Base-by-base conservation (phyloP, 345 rosid genomes). In the Lumnitzera littorea region DNA sequence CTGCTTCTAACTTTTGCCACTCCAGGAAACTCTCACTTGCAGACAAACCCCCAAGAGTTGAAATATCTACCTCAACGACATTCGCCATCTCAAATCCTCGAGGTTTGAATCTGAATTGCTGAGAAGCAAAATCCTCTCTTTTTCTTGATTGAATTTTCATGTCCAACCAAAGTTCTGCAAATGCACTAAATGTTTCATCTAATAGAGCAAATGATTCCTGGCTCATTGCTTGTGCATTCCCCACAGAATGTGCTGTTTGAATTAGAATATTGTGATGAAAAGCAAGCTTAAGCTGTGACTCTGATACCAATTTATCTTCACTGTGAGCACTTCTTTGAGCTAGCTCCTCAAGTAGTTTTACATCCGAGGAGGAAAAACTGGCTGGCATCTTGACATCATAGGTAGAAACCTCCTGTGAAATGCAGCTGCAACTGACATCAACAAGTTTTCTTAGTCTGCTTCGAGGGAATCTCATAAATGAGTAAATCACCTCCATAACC, bases 391-490 rank as follows among this genome's bases (percentile, higher is more conserved):
- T 68, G 53, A 69, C 68, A 53, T 66, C 65, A 60, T 59, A 65
- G n/a, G 77, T 76, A 64, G 78, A 74, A 69, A 57, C 58, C 58
- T 79, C 70, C 13, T 61, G 70, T 62, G 68, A 70, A 72, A 62
- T 62, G 53, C 71, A 65, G 36, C 62, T 53, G 15, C 52, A 53
- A 67, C 63, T 65, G 46, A 69, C 60, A 61, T 74, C 61, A 63
- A 68, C 61, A 55, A 78, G 69, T 29, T 71, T 67, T 50, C 62
- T 55, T 13, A 57, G 60, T 58, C 66, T 58, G 16, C 77, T 69
- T 70, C 96, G 72, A 50, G 98, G 98, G 72, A 85, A 87, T 63
- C 85, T 85, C 96, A 92, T 82, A 62, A 92, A 84, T 55, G 84
- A 78, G 70, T 78, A 74, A 61, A 89, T 63, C 13, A 85, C 71